Evolutionary conservation across 192 early-diverging fungal species (phyloP).

Genomic region (Rhizophagus clarus): DNA sequence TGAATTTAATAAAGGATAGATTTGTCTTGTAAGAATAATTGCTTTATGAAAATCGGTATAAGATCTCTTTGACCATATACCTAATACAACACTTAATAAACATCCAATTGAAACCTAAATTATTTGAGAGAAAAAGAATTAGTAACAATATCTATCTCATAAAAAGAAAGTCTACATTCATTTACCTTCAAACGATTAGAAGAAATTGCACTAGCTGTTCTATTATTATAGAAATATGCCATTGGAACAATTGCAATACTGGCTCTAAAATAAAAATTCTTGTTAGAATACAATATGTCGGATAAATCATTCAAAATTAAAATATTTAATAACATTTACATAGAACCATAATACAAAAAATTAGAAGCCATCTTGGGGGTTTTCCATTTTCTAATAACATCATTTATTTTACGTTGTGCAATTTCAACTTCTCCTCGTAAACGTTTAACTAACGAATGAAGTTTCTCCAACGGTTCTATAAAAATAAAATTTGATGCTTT

Average conservation of each 20-base stretch:
- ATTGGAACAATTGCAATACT: not conserved
- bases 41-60: not conserved
- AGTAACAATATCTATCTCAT: not conserved
- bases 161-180: too few species aligned
- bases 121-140: not conserved
- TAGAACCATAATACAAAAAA: not conserved
- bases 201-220: not conserved
- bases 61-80: not conserved
- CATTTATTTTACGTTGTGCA: not conserved
- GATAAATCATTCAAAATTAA: not conserved
- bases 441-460: not conserved
- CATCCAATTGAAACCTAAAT: not conserved
- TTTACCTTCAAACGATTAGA: not conserved
- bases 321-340: not conserved
- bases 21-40: not conserved
- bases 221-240: not conserved
- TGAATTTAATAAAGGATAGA: not conserved
- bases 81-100: not conserved
- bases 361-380: not conserved
- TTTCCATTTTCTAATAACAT: not conserved
- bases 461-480: not conserved
- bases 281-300: not conserved
- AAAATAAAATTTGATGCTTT: not conserved
- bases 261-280: not conserved
- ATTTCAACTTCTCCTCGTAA: not conserved